Evolutionary conservation across 2,329 filamentous ascomycete species (phyloP).

Genomic region (Neonectria ditissima): DNA sequence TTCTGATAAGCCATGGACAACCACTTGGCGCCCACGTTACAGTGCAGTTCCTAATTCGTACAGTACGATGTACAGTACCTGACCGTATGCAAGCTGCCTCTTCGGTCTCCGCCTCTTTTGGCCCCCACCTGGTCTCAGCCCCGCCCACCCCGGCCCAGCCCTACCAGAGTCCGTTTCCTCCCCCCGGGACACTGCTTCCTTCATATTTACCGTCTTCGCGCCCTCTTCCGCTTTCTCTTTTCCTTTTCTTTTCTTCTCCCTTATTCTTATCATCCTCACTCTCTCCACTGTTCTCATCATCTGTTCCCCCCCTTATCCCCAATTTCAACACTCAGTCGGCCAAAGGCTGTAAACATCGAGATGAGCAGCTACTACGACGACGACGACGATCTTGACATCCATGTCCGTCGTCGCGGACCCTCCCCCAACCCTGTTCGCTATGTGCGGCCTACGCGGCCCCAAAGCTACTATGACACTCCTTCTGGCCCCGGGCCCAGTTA

Average conservation of each 20-base stretch:
- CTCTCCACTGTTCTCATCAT: neutral
- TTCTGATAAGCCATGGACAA: neutral
- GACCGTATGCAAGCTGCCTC: neutral
- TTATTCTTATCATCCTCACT: neutral
- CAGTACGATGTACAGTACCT: slow-evolving; percentile 1
- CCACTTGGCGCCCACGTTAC: neutral
- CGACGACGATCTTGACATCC: slow-evolving; percentile 68
- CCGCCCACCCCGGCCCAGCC: slow-evolving; percentile 39
- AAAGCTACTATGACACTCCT: slow-evolving; percentile 55
- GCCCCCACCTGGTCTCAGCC: slow-evolving; percentile 38
- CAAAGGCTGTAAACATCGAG: slow-evolving; percentile 4
- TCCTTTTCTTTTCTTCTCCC: slow-evolving; percentile 3
- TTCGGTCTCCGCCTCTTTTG: slow-evolving; percentile 12
- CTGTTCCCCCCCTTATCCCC: neutral
- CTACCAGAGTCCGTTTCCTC: slow-evolving; percentile 31
- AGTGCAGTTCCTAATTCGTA: neutral
- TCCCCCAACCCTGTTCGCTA: slow-evolving; percentile 59
- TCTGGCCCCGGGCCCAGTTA: slow-evolving; percentile 55
- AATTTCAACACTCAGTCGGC: neutral
- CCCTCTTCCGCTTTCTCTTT: neutral
- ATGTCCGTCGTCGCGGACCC: slow-evolving; percentile 56
- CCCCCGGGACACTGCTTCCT: slow-evolving; percentile 13
- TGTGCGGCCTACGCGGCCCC: slow-evolving; percentile 55
- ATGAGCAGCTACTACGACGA: slow-evolving; percentile 60
- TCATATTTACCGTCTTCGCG: slow-evolving; percentile 14